Evolutionary conservation across 129 eudicot genomes (phyloP).

Genomic region (Pulicaria dysenterica): DNA sequence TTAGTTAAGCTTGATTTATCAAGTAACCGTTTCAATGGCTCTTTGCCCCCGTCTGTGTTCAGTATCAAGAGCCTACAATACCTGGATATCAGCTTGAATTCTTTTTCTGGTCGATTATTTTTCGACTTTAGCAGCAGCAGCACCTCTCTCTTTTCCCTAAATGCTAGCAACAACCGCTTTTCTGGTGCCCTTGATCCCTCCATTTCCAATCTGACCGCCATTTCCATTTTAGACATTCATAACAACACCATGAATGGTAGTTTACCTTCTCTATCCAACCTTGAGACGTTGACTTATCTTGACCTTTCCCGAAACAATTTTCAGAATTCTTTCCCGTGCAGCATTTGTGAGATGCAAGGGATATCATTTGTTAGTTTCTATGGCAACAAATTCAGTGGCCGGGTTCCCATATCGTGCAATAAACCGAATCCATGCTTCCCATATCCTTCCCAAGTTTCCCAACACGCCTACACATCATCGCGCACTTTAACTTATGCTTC

Average conservation of each 20-base stretch:
- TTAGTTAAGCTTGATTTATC: constrained; percentile 75
- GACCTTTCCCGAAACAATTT: constrained; percentile 74
- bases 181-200: constrained; percentile 60
- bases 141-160: constrained; percentile 66
- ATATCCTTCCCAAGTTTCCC: constrained; percentile 35
- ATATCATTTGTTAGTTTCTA: constrained; percentile 56
- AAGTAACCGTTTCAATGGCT: constrained; percentile 54
- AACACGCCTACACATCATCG: constrained; percentile 28
- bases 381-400: constrained; percentile 58
- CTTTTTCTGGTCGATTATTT: constrained; percentile 55
- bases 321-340: constrained; percentile 60
- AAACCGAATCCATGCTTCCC: constrained; percentile 43
- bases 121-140: constrained; percentile 32
- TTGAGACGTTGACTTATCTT: constrained; percentile 74
- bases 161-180: constrained; percentile 75
- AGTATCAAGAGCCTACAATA: constrained; percentile 53
- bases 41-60: constrained; percentile 69
- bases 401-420: constrained; percentile 62
- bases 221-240: constrained; percentile 79
- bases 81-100: constrained; percentile 77
- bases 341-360: constrained; percentile 65
- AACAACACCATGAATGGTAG: constrained; percentile 67
- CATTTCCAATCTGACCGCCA: constrained; percentile 62
- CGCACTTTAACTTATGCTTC: constrained; percentile 49
- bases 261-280: constrained; percentile 60